Base-by-base conservation (phyloP, 78 protist species). In the Dictyostelium capitatum region DNA sequence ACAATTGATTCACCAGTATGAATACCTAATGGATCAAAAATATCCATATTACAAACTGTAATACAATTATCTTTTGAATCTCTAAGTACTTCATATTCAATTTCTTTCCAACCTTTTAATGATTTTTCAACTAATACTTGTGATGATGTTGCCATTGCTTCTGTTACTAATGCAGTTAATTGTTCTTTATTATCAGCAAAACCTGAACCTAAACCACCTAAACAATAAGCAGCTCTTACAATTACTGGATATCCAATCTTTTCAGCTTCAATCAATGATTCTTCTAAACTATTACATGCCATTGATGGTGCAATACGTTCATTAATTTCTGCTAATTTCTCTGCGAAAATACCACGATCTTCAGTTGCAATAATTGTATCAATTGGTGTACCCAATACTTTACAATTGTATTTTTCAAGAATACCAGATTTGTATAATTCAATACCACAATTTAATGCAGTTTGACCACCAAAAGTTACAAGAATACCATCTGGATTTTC, bases 11-110 rank as follows among this genome's bases (percentile, higher is more conserved):
- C 99, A 82, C 99, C 99, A 32, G 99, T 99, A 97, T 99, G 99
- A 89, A 99, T 97, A 43, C 99, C 99, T 3, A 98, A 91, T 59
- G 99, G 98, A 91, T 98, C 99, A 37, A 99, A 98, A 97, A 98
- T 98, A 93, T 99, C 99, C 99, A 99, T 99, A 96, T 99, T 99
- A 96, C 99, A 99, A 46, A 99, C 99, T 20, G 99, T 98, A 91
- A 99, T 97, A 92, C 99, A 98, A 97, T 99, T 99, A 97, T 98
- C 99, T 51, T 95, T 70, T 46, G 83, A 67, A 83, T 99, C 99
- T 32, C 99, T 97, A 19, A 99, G 98, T 17, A 99, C 99, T 91
- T 99, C 99, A 80, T 99, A 99, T 98, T 99, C 99, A 25, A 99
- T 79, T 85, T 98, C 99, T 90, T 99, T 99, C 99, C 99, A 99